A percentile compares a stretch with the other conserved stretches of the same genome.
Evolutionary conservation across 176 grass and related monocot species (phyloP).

Genomic region (Themeda triandra): DNA sequence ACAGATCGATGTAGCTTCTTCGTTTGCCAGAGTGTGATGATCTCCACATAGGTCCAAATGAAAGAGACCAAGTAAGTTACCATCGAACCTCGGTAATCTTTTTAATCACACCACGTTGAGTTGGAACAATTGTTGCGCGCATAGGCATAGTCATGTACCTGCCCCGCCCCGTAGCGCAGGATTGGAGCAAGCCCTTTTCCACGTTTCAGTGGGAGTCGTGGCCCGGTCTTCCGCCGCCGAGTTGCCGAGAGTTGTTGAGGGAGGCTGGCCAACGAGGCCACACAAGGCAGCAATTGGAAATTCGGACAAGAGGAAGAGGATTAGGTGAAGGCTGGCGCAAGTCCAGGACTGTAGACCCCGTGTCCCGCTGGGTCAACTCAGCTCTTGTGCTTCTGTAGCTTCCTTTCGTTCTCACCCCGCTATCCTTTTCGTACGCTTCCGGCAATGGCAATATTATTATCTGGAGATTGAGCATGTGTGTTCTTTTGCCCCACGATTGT

Average conservation of each 20-base stretch:
- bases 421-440: conserved; percentile 19
- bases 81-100: neutral
- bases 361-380: conserved; percentile 12
- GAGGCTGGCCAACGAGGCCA: neutral
- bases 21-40: neutral
- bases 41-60: neutral
- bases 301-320: conserved; percentile 18
- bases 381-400: neutral
- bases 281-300: neutral
- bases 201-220: conserved; percentile 29
- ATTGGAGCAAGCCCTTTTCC: neutral
- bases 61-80: neutral
- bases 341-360: neutral
- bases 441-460: neutral
- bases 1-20: neutral
- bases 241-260: conserved; percentile 28
- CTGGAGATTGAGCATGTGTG: neutral
- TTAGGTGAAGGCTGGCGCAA: conserved; percentile 23
- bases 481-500: neutral
- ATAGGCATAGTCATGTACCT: neutral
- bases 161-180: neutral
- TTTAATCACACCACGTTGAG: neutral
- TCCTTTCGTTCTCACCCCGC: conserved; percentile 14
- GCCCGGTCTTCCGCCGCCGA: neutral
- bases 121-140: neutral